Conservation (phyloP, 768 basidiomycete species). For the Lentinula raphanica region DNA sequence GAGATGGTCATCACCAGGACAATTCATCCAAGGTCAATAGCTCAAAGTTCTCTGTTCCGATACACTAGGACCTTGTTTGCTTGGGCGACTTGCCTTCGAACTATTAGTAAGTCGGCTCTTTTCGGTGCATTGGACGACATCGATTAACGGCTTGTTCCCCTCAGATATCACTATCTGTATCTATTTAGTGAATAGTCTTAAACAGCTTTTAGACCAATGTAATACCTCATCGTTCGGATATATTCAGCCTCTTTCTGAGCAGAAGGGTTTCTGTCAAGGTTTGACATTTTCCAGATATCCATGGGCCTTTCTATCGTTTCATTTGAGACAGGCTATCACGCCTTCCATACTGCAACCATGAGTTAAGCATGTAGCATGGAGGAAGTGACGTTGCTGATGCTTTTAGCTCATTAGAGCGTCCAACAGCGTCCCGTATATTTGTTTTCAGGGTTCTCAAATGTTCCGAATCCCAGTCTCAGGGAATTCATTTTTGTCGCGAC, state of each 20-base stretch:
- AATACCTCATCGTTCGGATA: no score
- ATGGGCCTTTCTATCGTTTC: no score
- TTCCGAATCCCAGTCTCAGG: background rate
- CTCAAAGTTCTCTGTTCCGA: conserved; percentile 4
- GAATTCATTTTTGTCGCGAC: no score
- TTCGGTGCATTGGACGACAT: background rate
- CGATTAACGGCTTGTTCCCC: background rate
- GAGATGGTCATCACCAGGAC: conserved; percentile 38
- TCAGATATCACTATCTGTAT: conserved; percentile 6
- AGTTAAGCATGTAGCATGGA: background rate
- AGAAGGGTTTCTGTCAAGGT: background rate
- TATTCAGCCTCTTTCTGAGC: conserved; percentile 7
- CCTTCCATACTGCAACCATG: background rate
- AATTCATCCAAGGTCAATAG: background rate
- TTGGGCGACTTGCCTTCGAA: background rate
- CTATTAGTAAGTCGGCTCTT: background rate
- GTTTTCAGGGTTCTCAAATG: background rate
- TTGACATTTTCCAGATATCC: background rate
- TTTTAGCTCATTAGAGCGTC: background rate
- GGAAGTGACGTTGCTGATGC: background rate
- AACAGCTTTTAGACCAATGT: conserved; percentile 10
- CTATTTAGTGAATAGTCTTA: conserved; percentile 1
- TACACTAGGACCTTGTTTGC: background rate
- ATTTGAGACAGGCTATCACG: background rate
- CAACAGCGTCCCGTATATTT: background rate